These are phyloP conservation scores for Zymoseptoria crescenta DNA, from an alignment of 2,329 filamentous ascomycete species.

Conservation along the genomic window DNA sequence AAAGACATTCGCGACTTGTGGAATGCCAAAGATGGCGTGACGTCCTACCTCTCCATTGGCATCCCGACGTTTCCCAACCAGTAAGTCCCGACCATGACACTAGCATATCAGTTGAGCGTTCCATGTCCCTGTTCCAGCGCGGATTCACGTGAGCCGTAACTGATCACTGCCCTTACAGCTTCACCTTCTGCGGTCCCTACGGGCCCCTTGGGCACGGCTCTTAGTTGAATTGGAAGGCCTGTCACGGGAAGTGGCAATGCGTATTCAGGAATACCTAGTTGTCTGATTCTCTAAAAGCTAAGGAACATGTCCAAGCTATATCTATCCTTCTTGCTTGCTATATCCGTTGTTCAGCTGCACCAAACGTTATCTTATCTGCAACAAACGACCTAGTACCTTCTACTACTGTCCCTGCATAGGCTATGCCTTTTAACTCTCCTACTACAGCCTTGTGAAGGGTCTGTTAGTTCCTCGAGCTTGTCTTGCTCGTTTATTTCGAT, in stretches of 20 bases:
- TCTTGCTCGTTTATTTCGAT: not conserved
- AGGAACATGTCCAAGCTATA: no score
- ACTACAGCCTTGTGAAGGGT: not conserved
- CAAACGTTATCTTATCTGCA: not conserved
- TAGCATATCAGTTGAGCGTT: no score
- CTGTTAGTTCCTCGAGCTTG: not conserved
- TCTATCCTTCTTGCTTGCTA: no score
- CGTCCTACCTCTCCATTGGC: slow-evolving; percentile 35
- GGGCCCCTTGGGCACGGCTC: slow-evolving; percentile 34
- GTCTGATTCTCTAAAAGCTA: no score
- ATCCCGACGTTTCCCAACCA: slow-evolving; percentile 40
- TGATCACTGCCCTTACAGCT: slow-evolving; percentile 9
- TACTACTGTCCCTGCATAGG: not conserved
- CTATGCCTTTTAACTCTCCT: not conserved
- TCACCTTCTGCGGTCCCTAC: slow-evolving; percentile 37
- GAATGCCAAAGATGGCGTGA: slow-evolving; percentile 29
- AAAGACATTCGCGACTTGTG: slow-evolving; percentile 31
- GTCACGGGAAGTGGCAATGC: no score
- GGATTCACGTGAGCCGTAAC: no score
- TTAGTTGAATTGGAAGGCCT: no score
- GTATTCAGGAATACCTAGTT: no score
- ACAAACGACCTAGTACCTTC: not conserved
- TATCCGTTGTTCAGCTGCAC: no score
- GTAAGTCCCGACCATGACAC: not conserved
- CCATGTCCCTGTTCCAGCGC: no score